Conservation (phyloP, 192 early-diverging fungal genomes). For the Pilaira anomala region DNA sequence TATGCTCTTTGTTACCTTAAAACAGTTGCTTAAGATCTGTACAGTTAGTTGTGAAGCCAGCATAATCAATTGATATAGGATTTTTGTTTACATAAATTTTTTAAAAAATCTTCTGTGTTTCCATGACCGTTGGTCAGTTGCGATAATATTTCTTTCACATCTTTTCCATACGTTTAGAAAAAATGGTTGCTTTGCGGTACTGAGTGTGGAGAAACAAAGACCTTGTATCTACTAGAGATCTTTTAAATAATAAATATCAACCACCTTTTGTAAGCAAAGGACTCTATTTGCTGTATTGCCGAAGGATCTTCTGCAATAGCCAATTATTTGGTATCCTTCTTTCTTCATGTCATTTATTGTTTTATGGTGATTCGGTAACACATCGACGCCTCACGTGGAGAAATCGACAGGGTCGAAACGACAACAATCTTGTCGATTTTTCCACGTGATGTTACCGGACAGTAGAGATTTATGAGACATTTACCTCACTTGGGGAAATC, state of each 20-base stretch:
- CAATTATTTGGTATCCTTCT: not conserved
- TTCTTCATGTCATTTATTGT: not conserved
- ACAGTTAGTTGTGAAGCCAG: not conserved
- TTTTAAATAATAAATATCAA: not conserved
- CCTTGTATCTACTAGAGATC: constrained; percentile 2
- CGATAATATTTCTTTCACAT: too few relatives aligned
- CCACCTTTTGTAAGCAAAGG: not conserved
- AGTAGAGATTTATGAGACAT: too few relatives aligned
- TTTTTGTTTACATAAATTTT: not conserved
- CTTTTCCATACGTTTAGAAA: not conserved
- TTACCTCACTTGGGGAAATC: too few relatives aligned
- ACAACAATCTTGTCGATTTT: too few relatives aligned
- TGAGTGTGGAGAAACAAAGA: too few relatives aligned
- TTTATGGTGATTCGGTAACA: not conserved
- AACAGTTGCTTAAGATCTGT: not conserved
- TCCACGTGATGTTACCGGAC: too few relatives aligned
- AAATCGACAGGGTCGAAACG: too few relatives aligned
- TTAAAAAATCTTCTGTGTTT: not conserved
- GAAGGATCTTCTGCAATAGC: not conserved
- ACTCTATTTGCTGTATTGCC: not conserved
- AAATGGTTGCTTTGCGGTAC: not conserved
- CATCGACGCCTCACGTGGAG: too few relatives aligned
- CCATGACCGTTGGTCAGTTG: too few relatives aligned
- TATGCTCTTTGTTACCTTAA: not conserved
- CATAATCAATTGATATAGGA: not conserved